Evolutionary conservation across 352 stramenopile species (phyloP).

Genomic region (Phytophthora nicotianae): DNA sequence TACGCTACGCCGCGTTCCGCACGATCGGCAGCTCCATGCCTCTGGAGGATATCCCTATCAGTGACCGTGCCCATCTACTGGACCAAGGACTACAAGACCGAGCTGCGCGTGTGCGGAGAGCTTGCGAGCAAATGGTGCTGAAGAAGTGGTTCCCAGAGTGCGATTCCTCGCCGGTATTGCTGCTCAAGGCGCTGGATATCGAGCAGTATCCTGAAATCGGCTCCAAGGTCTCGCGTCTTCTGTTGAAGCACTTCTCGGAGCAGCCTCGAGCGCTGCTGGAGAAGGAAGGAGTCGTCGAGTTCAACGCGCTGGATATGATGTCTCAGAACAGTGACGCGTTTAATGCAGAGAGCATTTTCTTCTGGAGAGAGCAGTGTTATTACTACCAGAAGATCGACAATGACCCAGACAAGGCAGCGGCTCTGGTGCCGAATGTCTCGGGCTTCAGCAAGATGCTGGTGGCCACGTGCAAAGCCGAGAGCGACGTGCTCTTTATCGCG

Average conservation of each 20-base stretch:
- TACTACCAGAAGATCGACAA: slow-evolving; percentile 74
- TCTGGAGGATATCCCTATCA: slow-evolving; percentile 64
- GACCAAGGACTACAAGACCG: slow-evolving; percentile 81
- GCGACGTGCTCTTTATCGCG: slow-evolving; percentile 66
- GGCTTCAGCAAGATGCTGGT: slow-evolving; percentile 76
- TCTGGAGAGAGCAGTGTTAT: slow-evolving; percentile 81
- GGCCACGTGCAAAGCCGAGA: slow-evolving; percentile 45
- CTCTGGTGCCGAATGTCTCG: slow-evolving; percentile 64
- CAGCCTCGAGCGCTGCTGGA: slow-evolving; percentile 36
- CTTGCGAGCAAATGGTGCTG: slow-evolving; percentile 79
- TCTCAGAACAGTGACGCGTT: slow-evolving; percentile 44
- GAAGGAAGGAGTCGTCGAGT: slow-evolving; percentile 37
- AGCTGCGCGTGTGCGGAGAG: slow-evolving; percentile 44
- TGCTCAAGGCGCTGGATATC: slow-evolving; percentile 68
- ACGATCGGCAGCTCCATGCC: slow-evolving; percentile 49
- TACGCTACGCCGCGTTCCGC: slow-evolving; percentile 65
- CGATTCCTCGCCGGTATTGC: slow-evolving; percentile 52
- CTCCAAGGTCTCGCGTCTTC: slow-evolving; percentile 50
- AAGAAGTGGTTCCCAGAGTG: slow-evolving; percentile 67
- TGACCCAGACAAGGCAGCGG: slow-evolving; percentile 54
- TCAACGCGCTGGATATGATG: slow-evolving; percentile 56
- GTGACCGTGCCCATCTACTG: slow-evolving; percentile 70
- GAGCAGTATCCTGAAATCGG: slow-evolving; percentile 62
- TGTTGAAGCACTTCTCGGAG: slow-evolving; percentile 54
- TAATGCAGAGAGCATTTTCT: slow-evolving; percentile 69